phyloP scores from a whole-genome alignment of 208 protist genomes.

The Trypanosoma lewisi region DNA sequence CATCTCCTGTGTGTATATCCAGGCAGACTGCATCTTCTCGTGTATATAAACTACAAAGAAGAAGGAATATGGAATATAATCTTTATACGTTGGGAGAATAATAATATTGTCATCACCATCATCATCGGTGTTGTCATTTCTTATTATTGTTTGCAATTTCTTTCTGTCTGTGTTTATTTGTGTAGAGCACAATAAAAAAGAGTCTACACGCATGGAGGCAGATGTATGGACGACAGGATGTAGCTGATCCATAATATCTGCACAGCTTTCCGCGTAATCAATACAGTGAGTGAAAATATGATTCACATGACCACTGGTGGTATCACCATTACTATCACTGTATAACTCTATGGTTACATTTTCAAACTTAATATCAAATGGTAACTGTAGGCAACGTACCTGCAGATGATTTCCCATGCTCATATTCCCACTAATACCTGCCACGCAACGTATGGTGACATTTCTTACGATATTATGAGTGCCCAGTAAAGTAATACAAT shows the following conservation, averaged over 20 bases:
- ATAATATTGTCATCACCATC: too few relatives aligned
- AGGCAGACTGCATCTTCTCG: too few relatives aligned
- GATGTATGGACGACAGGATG: neutral
- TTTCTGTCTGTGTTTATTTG: too few relatives aligned
- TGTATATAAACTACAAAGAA: too few relatives aligned
- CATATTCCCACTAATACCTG: too few relatives aligned
- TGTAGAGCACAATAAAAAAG: constrained; percentile 11
- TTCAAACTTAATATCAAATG: constrained; percentile 9
- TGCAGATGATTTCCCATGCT: neutral
- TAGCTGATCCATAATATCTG: constrained; percentile 14
- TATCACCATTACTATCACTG: neutral
- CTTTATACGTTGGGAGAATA: too few relatives aligned
- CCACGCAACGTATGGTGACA: constrained; percentile 26
- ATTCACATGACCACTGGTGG: too few relatives aligned
- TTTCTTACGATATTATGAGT: constrained; percentile 12
- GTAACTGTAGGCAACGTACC: constrained; percentile 16
- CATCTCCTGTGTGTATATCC: too few relatives aligned
- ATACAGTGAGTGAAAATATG: constrained; percentile 9
- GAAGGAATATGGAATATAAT: too few relatives aligned
- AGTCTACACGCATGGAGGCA: neutral
- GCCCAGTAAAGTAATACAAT: constrained; percentile 31
- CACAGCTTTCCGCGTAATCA: constrained; percentile 12
- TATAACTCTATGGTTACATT: constrained; percentile 33
- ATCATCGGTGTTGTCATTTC: too few relatives aligned
- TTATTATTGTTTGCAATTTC: too few relatives aligned